phyloP scores from a whole-genome alignment of 192 early-diverging fungal genomes.

The Lunasporangiospora selenospora region DNA sequence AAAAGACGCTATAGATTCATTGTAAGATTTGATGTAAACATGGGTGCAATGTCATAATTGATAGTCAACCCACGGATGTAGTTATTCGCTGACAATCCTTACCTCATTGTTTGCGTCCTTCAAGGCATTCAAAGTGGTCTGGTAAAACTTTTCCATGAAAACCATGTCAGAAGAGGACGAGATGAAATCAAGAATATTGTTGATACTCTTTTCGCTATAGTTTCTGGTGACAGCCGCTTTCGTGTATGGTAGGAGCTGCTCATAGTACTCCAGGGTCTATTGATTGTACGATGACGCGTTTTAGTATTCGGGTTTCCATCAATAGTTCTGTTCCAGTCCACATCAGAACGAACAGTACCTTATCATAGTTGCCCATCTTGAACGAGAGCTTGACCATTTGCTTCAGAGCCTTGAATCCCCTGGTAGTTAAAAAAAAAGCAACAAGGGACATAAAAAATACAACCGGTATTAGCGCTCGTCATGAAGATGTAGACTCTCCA shows the following conservation, averaged over 20 bases:
- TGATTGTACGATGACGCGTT: background rate
- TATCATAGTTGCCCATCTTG: conserved; percentile 66
- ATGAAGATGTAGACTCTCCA: background rate
- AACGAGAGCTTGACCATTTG: conserved; percentile 87
- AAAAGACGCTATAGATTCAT: conserved; percentile 68
- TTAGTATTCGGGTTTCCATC: background rate
- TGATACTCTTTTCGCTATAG: conserved; percentile 91
- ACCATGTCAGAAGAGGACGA: conserved; percentile 76
- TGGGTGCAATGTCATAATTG: background rate
- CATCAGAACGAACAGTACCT: conserved; percentile 56
- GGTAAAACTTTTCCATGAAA: conserved; percentile 87
- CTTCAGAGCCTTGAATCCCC: conserved; percentile 92
- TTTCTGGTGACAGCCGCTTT: conserved; percentile 83
- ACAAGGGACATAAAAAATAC: background rate
- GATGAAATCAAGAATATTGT: conserved; percentile 86
- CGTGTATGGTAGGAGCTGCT: conserved; percentile 75
- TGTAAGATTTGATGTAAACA: background rate
- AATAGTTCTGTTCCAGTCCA: background rate
- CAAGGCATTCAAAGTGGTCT: conserved; percentile 73
- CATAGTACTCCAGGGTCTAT: conserved; percentile 77
- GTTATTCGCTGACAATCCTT: background rate
- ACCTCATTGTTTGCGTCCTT: conserved; percentile 87
- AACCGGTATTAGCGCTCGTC: background rate
- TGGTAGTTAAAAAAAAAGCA: conserved; percentile 24
- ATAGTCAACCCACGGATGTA: background rate